Base-by-base conservation (phyloP, 2,329 filamentous ascomycete species). In the Talaromyces sp. region DNA sequence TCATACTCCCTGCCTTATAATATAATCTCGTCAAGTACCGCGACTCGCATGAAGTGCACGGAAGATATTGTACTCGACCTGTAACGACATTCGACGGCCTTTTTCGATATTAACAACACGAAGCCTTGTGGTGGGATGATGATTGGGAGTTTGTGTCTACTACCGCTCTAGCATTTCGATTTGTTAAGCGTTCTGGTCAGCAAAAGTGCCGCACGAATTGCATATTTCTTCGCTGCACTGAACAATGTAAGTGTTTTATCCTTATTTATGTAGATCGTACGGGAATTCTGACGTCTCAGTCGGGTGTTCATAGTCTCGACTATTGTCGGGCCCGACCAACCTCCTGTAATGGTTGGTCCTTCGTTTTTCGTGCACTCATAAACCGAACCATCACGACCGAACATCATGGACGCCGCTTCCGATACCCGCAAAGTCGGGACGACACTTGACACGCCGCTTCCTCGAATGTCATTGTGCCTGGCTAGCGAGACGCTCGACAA, bases 381-480 rank as follows among this genome's bases (percentile, higher is more conserved):
- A 52, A 33, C 37, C 8, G 13, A 22, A 22, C 10, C 16, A 45
- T 24, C 24, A 24, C 33, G 45, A 61, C 58, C 33, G 33, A 31
- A 41, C 47, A 62, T 16, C 13, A 50, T 62, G 57, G 57, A 16
- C 13, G 14, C 58, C 45, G 16, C 3, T 33, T 37, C 43, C 11
- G 60, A 62, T n/a, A 62, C 16, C 14, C 47, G 19, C n/a, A 59
- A 33, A 45, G 19, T 37, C 56, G 22, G 37, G 6, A 52, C 11
- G 52, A 22, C 33, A 37, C 52, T 56, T 19, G 52, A 56, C 52
- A 56, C 33, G 9, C 39, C 50, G 16, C 37, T 63, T 37, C 61
- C 49, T 37, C 61, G 61, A 57, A 72, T 71, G 61, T 75, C 74
- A 39, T 69, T 75, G 64, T 73, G 71, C 50, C 65, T 75, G 50